Evolutionary conservation across 306 rosid genomes (phyloP), one percentile per base, ranked within the genome.

Genomic region (Fragaria vesca): DNA sequence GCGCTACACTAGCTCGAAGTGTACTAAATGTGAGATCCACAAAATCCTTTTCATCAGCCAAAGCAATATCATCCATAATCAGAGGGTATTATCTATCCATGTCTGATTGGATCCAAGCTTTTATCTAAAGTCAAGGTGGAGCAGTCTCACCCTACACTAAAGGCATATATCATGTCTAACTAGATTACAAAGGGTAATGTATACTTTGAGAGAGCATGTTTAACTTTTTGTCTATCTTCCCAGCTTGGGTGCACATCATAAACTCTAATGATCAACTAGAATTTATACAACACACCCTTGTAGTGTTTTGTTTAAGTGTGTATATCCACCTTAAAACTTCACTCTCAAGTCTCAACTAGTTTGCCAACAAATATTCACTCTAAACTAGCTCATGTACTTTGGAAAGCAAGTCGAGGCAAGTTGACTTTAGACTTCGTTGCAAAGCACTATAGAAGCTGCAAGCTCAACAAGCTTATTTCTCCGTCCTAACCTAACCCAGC

Each of bases 41-140:
- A 24, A 60, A 60, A 60, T 24, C 4, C 36, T 9, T 24, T 60
- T 60, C 8, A 60, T 60, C 34, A 60, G 66, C 66, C 18, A 11
- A 60, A 60, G 66, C 66, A 60, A 60, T 24, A 24, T 24, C 66
- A 60, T 60, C 66, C 66, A 60, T 60, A 24, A 60, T 60, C 13
- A 24, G 21, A 60, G 66, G 34, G 36, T 24, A 12, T 2, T 60
- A 10, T 58, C 16, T 12, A 60, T 13, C 16, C 5, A 24, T 32
- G 36, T 60, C 36, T 24, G 12, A 60, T 1, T 10, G 34, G 17
- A 24, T 21, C 34, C 8, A 60, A 34, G 34, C 20, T 17, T 52
- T 52, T 52, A 52, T 52, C 62, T 20, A 54, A 10, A 24, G 0
- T 18, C 40, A 51, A 17, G 21, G 58, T 52, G 10, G 24, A 52